Percentiles rank a stretch among this genome's conserved stretches.
These are phyloP conservation scores for Thraustochytrium sp. DNA, from an alignment of 352 stramenopile genomes.

Conservation along the genomic window DNA sequence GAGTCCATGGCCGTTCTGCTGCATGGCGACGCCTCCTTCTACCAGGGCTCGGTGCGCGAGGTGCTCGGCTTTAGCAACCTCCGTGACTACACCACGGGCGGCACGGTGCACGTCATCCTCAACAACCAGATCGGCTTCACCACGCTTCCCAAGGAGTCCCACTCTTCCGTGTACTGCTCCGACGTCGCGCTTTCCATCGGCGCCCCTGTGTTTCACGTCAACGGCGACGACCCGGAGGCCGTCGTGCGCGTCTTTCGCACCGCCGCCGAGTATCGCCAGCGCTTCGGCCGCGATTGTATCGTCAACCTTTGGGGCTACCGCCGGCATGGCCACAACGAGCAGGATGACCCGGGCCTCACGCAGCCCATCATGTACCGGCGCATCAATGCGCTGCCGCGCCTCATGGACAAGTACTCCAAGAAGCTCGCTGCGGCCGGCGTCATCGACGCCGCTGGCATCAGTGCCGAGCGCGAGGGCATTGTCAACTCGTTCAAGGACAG, in stretches of 20 bases:
- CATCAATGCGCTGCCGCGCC: conserved; percentile 61
- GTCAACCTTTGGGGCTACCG: conserved; percentile 74
- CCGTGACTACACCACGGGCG: conserved; percentile 65
- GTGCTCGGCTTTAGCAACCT: conserved; percentile 66
- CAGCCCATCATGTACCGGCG: conserved; percentile 75
- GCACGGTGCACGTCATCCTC: conserved; percentile 73
- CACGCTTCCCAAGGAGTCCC: conserved; percentile 67
- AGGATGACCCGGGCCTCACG: conserved; percentile 76
- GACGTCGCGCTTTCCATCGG: conserved; percentile 74
- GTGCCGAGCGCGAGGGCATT: conserved; percentile 13
- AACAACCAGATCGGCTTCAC: conserved; percentile 84
- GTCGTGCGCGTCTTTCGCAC: conserved; percentile 67
- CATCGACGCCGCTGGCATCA: conserved; percentile 56
- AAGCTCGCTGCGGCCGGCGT: conserved; percentile 61
- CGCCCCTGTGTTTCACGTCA: conserved; percentile 74
- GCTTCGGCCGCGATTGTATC: conserved; percentile 74
- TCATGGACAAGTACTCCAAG: conserved; percentile 65
- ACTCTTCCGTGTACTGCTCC: conserved; percentile 70
- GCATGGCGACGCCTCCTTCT: conserved; percentile 77
- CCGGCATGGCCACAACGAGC: conserved; percentile 78
- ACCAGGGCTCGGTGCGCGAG: conserved; percentile 63
- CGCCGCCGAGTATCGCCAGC: conserved; percentile 69
- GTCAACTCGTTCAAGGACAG: neutral
- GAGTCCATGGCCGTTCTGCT: conserved; percentile 70
- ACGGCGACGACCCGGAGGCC: conserved; percentile 67